Base-by-base conservation (phyloP, 768 basidiomycete species). In the Saitozyma podzolica region DNA sequence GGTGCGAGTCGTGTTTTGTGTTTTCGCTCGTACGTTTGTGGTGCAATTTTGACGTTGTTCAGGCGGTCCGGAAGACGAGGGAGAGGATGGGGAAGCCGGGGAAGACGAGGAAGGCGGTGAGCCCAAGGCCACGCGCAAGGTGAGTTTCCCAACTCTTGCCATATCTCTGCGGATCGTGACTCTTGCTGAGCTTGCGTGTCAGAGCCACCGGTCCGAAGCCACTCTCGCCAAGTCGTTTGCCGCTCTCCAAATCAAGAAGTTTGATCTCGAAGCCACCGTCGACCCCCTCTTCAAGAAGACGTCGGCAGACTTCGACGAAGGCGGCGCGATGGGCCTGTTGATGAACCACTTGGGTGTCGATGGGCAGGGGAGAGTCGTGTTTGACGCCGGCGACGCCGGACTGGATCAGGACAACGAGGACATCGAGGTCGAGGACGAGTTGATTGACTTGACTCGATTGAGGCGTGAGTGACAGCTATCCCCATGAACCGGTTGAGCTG, bases 241-340 rank as follows among this genome's bases (percentile, higher is more conserved):
- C 0, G 87, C 91, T 60, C 83, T 99, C 17, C 85, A 87, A 67
- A 89, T 86, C 81, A 97, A 99, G 83, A 92, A 95, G 73, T 84
- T 92, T 50, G 96, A 99, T 62, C 84, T 98, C 40, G 96, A 97
- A 76, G 96, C 96, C 80, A 88, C 86, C 50, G 92, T 99, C 39
- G 96, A 99, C 75, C 96, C 96, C 1, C 83, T 99, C 41, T 99
- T 99, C 82, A 90, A 86, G 81, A 99, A 99, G 83, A 98, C 96
- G 2, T 91, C 89, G 72, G 95, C 91, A 20, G 96, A 99, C 75
- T 98, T 99, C 73, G 96, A 99, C 77, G 96, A 99, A 79, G 96
- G 94, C 48, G 95, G 96, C 53, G 96, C 96, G 0, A 88, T 91
- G 63, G 96, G 96, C 10, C 81, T 99, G 52, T 82, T 99, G 40